A percentile compares a stretch with the other conserved stretches of the same genome.
phyloP scores from a whole-genome alignment of 257 asterid species.

The Solanum lycopersicoides region DNA sequence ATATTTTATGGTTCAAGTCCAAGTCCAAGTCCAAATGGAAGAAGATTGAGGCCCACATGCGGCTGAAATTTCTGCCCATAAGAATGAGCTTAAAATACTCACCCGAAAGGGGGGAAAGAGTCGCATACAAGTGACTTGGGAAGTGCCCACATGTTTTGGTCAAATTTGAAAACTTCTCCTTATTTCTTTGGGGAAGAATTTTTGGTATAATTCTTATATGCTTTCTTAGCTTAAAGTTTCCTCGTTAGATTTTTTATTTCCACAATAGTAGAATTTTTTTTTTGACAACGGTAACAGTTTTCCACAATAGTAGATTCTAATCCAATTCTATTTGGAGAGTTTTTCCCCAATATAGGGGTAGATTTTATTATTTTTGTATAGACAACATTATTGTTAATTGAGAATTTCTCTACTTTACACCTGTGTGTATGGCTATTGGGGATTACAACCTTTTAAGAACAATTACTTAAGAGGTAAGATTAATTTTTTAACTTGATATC shows the following conservation, averaged over 20 bases:
- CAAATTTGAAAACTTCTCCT: neutral
- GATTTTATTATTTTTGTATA: neutral
- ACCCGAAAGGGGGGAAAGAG: neutral
- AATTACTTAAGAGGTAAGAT: neutral
- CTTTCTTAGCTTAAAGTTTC: neutral
- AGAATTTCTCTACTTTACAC: neutral
- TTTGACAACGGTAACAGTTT: neutral
- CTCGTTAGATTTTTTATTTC: neutral
- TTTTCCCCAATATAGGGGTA: neutral
- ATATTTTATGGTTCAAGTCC: neutral
- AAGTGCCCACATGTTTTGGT: neutral
- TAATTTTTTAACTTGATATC: neutral
- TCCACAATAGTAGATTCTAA: neutral
- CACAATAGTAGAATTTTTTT: neutral
- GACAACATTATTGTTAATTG: neutral
- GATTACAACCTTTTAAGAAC: neutral
- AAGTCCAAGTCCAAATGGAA: neutral
- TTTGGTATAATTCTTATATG: neutral
- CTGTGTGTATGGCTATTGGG: neutral
- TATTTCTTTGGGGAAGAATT: neutral
- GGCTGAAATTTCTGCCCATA: neutral
- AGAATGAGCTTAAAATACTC: neutral
- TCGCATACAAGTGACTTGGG: neutral
- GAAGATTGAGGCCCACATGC: neutral
- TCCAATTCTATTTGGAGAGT: neutral